Evolutionary conservation across 2,329 filamentous ascomycete species (phyloP).

Genomic region (Zymoseptoria ardabiliae): DNA sequence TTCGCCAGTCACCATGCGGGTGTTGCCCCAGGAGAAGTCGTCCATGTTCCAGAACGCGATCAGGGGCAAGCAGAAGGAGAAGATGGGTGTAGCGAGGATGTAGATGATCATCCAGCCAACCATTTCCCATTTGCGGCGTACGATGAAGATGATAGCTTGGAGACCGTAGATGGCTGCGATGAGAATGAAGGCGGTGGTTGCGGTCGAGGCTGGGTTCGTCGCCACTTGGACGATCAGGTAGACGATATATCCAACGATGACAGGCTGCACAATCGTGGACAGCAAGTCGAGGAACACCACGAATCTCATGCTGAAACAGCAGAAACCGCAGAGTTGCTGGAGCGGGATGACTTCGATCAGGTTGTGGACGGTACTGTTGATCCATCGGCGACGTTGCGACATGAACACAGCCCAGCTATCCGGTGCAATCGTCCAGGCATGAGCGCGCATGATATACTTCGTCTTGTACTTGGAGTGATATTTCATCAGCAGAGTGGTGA

Average conservation of each 20-base stretch:
- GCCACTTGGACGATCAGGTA: conserved; percentile 77
- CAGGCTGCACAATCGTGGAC: conserved; percentile 84
- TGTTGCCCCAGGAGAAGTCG: conserved; percentile 99
- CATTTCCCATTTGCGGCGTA: conserved; percentile 98
- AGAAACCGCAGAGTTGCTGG: conserved; percentile 95
- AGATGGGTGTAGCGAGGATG: conserved; percentile 81
- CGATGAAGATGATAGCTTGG: conserved; percentile 92
- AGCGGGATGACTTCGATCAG: conserved; percentile 90
- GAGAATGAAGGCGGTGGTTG: conserved; percentile 80
- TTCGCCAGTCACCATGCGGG: conserved; percentile 91
- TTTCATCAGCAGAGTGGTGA: conserved; percentile 91
- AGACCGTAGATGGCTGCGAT: conserved; percentile 95
- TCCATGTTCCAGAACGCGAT: conserved; percentile 99
- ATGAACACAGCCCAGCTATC: conserved; percentile 92
- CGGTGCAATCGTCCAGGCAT: conserved; percentile 95
- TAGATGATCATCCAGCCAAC: conserved; percentile 99
- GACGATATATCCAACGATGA: conserved; percentile 79
- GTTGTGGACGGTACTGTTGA: conserved; percentile 98
- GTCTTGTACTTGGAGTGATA: conserved; percentile 93
- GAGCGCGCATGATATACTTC: conserved; percentile 86
- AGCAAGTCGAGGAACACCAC: conserved; percentile 91
- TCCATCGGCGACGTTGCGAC: conserved; percentile 98
- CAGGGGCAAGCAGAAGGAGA: conserved; percentile 79
- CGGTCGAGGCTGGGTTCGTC: conserved; percentile 57
- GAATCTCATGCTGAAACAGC: conserved; percentile 99